A percentile compares a stretch with the other conserved stretches of the same genome.
Conservation (phyloP, 768 basidiomycete genomes). For the Psilocybe cyanescens region DNA sequence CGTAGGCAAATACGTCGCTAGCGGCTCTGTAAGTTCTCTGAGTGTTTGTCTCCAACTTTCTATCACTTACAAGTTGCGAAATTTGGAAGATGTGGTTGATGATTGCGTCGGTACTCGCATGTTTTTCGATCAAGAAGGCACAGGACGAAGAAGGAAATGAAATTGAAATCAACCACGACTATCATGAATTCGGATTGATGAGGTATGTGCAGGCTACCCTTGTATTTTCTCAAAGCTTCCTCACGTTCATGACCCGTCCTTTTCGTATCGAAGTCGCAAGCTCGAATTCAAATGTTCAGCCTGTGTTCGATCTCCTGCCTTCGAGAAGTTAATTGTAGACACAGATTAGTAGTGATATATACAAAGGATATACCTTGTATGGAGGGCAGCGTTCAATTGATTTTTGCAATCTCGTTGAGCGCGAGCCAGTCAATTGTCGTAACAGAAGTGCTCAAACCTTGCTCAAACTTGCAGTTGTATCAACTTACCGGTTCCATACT, state of each 20-base stretch:
- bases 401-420: too few relatives aligned
- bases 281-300: not conserved
- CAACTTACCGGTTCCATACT: too few relatives aligned
- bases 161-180: constrained; percentile 28
- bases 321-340: not conserved
- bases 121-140: constrained; percentile 37
- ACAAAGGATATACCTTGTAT: too few relatives aligned
- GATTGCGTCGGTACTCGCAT: constrained; percentile 27
- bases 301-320: not conserved
- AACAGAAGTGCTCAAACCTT: too few relatives aligned
- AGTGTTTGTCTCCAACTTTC: not conserved
- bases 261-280: not conserved
- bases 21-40: constrained; percentile 11
- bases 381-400: too few relatives aligned
- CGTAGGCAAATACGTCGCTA: constrained; percentile 16
- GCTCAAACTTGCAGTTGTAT: too few relatives aligned
- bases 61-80: not conserved
- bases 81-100: constrained; percentile 19
- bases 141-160: constrained; percentile 35
- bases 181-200: constrained; percentile 10
- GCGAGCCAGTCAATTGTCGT: too few relatives aligned
- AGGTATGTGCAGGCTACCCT: not conserved
- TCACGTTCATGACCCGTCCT: too few relatives aligned
- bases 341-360: not conserved
- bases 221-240: too few relatives aligned